A percentile compares a stretch with the other conserved stretches of the same genome.
Conservation (phyloP, 108 stramenopile species). For the Cyclotella atomus region DNA sequence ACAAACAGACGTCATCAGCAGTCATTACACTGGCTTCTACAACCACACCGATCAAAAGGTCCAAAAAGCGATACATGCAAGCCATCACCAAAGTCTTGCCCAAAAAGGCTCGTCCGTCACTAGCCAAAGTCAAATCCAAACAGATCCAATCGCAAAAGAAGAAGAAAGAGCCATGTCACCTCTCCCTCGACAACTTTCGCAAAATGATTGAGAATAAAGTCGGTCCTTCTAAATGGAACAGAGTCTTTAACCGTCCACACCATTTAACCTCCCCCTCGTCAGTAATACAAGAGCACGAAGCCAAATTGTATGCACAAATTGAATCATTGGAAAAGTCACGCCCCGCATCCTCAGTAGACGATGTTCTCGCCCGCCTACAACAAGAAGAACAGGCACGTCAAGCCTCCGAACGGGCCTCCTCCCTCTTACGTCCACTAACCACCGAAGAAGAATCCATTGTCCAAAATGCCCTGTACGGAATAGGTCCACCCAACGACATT, state of each 20-base stretch:
- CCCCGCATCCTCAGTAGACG: slow-evolving; percentile 7
- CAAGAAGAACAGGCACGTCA: slow-evolving; percentile 48
- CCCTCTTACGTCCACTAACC: slow-evolving; percentile 69
- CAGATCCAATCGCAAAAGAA: background rate
- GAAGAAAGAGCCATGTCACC: background rate
- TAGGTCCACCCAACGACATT: slow-evolving; percentile 53
- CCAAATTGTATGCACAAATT: slow-evolving; percentile 13
- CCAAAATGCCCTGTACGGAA: slow-evolving; percentile 56
- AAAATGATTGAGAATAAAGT: slow-evolving; percentile 17
- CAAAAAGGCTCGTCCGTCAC: slow-evolving; percentile 20
- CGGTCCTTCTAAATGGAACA: slow-evolving; percentile 10
- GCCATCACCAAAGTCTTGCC: slow-evolving; percentile 27
- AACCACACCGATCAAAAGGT: background rate
- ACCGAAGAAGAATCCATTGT: slow-evolving; percentile 66
- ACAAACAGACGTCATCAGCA: background rate
- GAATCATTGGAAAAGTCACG: slow-evolving; percentile 3
- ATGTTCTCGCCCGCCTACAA: slow-evolving; percentile 19
- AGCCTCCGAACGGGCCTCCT: slow-evolving; percentile 58
- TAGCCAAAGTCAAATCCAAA: background rate
- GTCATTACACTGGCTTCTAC: background rate
- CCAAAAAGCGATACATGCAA: background rate
- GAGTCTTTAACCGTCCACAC: slow-evolving; percentile 13
- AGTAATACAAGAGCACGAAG: background rate
- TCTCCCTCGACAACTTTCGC: slow-evolving; percentile 12
- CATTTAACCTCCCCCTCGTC: background rate